Conservation (phyloP, 345 rosid genomes). For the rapeseed (Brassica napus) region DNA sequence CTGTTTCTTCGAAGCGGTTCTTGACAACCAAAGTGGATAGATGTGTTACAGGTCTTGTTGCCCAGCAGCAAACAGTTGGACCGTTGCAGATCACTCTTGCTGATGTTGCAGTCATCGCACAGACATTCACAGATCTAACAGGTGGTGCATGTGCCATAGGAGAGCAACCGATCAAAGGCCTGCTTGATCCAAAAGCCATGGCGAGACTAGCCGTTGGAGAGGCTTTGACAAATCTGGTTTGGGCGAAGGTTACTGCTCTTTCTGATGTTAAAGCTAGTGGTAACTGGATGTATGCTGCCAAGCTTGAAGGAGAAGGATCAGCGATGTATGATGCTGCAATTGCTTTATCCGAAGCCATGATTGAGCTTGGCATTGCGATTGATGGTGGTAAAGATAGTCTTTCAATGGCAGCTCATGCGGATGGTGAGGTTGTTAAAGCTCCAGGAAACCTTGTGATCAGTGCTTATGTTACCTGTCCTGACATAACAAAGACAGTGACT, state of each 20-base stretch:
- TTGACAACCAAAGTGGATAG: conserved; percentile 93
- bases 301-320: conserved; percentile 95
- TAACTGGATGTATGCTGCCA: conserved; percentile 99
- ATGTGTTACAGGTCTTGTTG: conserved; percentile 95
- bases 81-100: conserved; percentile 89
- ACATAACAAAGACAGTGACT: conserved; percentile 86
- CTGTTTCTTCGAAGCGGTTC: conserved; percentile 82
- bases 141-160: conserved; percentile 96
- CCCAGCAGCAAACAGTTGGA: conserved; percentile 98
- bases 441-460: conserved; percentile 96
- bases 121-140: conserved; percentile 68
- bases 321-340: conserved; percentile 91
- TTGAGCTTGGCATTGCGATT: conserved; percentile 90
- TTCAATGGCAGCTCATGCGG: conserved; percentile 88
- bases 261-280: conserved; percentile 95
- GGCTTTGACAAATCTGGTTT: conserved; percentile 88
- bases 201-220: conserved; percentile 92
- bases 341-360: conserved; percentile 84
- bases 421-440: conserved; percentile 82
- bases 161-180: conserved; percentile 89
- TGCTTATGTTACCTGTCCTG: conserved; percentile 79
- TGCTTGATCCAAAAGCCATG: conserved; percentile 90
- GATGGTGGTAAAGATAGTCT: conserved; percentile 97
- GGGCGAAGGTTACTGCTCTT: conserved; percentile 88
- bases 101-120: conserved; percentile 96